These are phyloP conservation scores for Fomitopsis pulvina DNA, from an alignment of 768 basidiomycete genomes.

Conservation along the genomic window DNA sequence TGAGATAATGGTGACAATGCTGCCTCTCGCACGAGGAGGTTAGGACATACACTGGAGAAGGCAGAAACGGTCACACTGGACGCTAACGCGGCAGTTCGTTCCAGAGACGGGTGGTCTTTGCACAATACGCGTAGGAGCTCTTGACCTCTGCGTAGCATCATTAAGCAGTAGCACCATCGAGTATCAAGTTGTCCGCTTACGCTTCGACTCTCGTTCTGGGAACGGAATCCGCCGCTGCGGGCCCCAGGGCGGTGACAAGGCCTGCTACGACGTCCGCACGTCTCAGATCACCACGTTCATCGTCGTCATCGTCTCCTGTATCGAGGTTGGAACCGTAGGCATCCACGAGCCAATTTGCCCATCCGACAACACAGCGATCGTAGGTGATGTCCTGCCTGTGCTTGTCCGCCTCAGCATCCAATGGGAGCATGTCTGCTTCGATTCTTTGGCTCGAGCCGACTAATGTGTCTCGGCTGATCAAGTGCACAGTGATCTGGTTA, in stretches of 20 bases:
- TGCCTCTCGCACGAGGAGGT: background rate
- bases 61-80: background rate
- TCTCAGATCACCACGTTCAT: slow-evolving; percentile 29
- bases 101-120: slow-evolving; percentile 22
- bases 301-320: slow-evolving; percentile 26
- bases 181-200: background rate
- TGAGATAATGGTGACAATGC: background rate
- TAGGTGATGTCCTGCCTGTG: slow-evolving; percentile 35
- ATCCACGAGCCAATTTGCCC: slow-evolving; percentile 58
- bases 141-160: slow-evolving; percentile 16
- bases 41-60: slow-evolving; percentile 1
- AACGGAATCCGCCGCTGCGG: slow-evolving; percentile 18
- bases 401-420: slow-evolving; percentile 15
- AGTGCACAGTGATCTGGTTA: slow-evolving; percentile 34
- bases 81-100: slow-evolving; percentile 7
- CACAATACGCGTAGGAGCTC: slow-evolving; percentile 38
- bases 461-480: slow-evolving; percentile 19
- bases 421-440: slow-evolving; percentile 7
- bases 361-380: slow-evolving; percentile 56
- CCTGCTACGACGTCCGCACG: slow-evolving; percentile 38
- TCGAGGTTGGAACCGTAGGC: slow-evolving; percentile 7
- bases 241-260: slow-evolving; percentile 45
- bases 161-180: background rate
- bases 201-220: slow-evolving; percentile 30
- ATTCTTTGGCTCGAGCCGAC: background rate